These are phyloP conservation scores for Discostella stelligeroides DNA, from an alignment of 108 stramenopile species.

Conservation along the genomic window DNA sequence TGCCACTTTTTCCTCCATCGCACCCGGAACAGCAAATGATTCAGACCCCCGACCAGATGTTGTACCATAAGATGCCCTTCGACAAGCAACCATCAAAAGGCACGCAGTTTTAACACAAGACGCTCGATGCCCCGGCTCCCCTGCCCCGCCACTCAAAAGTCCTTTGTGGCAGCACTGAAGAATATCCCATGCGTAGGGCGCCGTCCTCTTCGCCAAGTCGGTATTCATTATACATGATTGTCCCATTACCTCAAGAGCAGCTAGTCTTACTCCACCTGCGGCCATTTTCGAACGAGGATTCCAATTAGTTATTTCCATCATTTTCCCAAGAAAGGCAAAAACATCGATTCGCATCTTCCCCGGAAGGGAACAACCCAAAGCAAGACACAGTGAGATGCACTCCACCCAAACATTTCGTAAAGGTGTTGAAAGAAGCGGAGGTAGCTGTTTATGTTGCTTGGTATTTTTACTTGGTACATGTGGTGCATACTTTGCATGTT, in stretches of 20 bases:
- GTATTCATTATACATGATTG: conserved; percentile 49
- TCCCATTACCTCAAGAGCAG: conserved; percentile 71
- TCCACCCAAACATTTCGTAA: conserved; percentile 79
- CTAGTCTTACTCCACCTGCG: conserved; percentile 75
- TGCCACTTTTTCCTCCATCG: conserved; percentile 72
- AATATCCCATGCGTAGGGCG: conserved; percentile 77
- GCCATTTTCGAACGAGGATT: conserved; percentile 78
- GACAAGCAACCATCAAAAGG: conserved; percentile 65
- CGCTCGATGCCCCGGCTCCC: conserved; percentile 78
- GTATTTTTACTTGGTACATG: conserved; percentile 14
- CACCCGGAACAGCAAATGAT: conserved; percentile 58
- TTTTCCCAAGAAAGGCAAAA: conserved; percentile 62
- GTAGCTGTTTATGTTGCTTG: conserved; percentile 51
- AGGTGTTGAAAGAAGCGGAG: conserved; percentile 76
- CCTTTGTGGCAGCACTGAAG: conserved; percentile 66
- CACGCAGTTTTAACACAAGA: conserved; percentile 62
- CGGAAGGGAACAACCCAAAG: conserved; percentile 63
- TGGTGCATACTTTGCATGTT: conserved; percentile 8
- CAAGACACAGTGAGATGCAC: conserved; percentile 77
- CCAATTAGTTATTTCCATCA: conserved; percentile 70
- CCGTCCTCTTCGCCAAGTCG: conserved; percentile 56
- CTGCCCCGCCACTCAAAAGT: conserved; percentile 54
- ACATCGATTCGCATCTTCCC: conserved; percentile 70
- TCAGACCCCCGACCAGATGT: conserved; percentile 19
- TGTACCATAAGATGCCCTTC: conserved; percentile 21